Evolutionary conservation across 1,139 yeast species (phyloP).

Genomic region (Saccharomycopsis hybrid): DNA sequence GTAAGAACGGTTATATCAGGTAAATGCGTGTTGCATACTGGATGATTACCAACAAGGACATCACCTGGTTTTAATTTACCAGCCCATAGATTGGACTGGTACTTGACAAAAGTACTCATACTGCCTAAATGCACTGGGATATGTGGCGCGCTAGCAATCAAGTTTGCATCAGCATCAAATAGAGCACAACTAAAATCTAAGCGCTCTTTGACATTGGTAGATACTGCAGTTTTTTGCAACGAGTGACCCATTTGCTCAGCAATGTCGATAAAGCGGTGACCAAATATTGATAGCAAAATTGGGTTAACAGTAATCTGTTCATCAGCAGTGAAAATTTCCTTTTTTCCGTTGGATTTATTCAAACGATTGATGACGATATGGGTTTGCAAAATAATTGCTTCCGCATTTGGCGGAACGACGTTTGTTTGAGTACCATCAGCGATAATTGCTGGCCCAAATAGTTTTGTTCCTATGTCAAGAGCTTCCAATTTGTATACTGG

Average conservation of each 20-base stretch:
- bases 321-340: no score
- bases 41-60: conserved; percentile 73
- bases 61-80: conserved; percentile 60
- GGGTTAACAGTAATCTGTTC: conserved; percentile 42
- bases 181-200: conserved; percentile 82
- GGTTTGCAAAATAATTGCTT: conserved; percentile 55
- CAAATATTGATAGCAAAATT: conserved; percentile 67
- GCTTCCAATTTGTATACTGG: conserved; percentile 45
- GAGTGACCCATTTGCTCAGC: conserved; percentile 90
- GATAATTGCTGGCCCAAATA: conserved; percentile 76
- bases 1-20: conserved; percentile 73
- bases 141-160: conserved; percentile 84
- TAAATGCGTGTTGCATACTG: conserved; percentile 71
- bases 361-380: conserved; percentile 46
- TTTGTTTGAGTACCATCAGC: conserved; percentile 87
- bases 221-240: conserved; percentile 70
- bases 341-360: conserved; percentile 38
- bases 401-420: conserved; percentile 63
- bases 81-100: conserved; percentile 59
- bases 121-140: conserved; percentile 86
- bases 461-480: conserved; percentile 44
- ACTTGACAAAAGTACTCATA: conserved; percentile 77
- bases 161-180: conserved; percentile 66
- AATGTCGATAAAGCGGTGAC: conserved; percentile 80
- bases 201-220: conserved; percentile 82